These are phyloP conservation scores for Rhizophagus clarus DNA, from an alignment of 192 early-diverging fungal genomes.

Conservation along the genomic window DNA sequence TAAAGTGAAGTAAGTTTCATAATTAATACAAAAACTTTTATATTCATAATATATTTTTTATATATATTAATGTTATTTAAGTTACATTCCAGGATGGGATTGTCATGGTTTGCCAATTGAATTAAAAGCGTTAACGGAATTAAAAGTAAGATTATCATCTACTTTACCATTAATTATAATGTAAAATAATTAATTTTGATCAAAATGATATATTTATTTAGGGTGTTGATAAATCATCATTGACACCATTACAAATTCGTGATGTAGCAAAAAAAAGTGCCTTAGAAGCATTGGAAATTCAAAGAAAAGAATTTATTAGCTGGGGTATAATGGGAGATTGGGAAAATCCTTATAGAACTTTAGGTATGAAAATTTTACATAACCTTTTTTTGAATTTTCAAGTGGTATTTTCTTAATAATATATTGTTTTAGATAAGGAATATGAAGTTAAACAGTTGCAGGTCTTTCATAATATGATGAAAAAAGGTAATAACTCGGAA, in stretches of 20 bases:
- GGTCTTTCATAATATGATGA: slow-evolving; percentile 73
- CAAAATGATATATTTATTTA: neutral
- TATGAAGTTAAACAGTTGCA: slow-evolving; percentile 74
- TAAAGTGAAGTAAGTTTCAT: slow-evolving; percentile 58
- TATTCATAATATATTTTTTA: neutral
- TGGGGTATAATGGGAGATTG: slow-evolving; percentile 82
- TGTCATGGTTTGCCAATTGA: slow-evolving; percentile 84
- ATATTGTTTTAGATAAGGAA: slow-evolving; percentile 52
- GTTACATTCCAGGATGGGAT: slow-evolving; percentile 79
- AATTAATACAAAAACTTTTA: neutral
- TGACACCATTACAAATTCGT: slow-evolving; percentile 56
- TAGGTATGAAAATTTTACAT: slow-evolving; percentile 36
- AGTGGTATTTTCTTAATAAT: neutral
- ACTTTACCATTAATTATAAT: neutral
- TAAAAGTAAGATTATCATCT: slow-evolving; percentile 43
- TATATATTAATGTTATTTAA: slow-evolving; percentile 16
- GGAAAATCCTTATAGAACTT: slow-evolving; percentile 67
- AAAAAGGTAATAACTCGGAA: slow-evolving; percentile 44
- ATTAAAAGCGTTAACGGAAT: slow-evolving; percentile 67
- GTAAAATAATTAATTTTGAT: neutral
- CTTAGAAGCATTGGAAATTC: slow-evolving; percentile 56
- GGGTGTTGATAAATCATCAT: slow-evolving; percentile 26
- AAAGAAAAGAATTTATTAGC: slow-evolving; percentile 60
- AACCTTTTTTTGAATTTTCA: neutral
- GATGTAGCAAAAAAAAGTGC: slow-evolving; percentile 61